Conservation (phyloP, 352 stramenopile species). For the Phytopythium litorale region DNA sequence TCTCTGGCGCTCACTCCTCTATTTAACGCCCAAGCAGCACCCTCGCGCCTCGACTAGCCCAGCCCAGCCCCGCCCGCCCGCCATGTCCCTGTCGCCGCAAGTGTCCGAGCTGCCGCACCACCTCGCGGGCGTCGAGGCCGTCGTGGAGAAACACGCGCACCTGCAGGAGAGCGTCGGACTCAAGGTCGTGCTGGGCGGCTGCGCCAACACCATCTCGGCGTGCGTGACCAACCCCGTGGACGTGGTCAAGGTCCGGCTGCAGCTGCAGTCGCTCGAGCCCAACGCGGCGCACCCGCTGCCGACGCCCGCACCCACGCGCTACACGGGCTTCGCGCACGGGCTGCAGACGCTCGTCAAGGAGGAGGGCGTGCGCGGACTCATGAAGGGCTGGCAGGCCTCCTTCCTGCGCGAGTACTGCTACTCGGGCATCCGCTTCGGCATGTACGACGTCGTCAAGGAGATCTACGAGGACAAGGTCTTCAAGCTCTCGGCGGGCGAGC, state of each 20-base stretch:
- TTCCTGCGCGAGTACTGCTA: conserved; percentile 72
- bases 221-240: conserved; percentile 60
- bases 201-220: conserved; percentile 55
- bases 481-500: conserved; percentile 27
- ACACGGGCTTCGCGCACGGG: conserved; percentile 51
- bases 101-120: conserved; percentile 18
- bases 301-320: conserved; percentile 27
- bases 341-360: conserved; percentile 52
- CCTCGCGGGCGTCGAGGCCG: conserved; percentile 16
- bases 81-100: conserved; percentile 4
- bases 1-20: conserved; percentile 8
- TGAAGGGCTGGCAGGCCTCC: conserved; percentile 60
- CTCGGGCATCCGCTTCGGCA: conserved; percentile 70
- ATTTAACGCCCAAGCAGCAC: conserved; percentile 5
- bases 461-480: conserved; percentile 55
- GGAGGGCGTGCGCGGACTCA: conserved; percentile 52
- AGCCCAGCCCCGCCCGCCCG: neutral
- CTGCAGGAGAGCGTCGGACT: conserved; percentile 49
- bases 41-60: neutral
- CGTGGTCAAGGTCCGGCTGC: conserved; percentile 62
- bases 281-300: conserved; percentile 29
- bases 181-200: conserved; percentile 60
- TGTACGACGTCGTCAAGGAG: conserved; percentile 79
- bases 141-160: conserved; percentile 32
- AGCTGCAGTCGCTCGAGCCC: conserved; percentile 47